Conservation (phyloP, 257 asterid species). For the Salvia hispanica region DNA sequence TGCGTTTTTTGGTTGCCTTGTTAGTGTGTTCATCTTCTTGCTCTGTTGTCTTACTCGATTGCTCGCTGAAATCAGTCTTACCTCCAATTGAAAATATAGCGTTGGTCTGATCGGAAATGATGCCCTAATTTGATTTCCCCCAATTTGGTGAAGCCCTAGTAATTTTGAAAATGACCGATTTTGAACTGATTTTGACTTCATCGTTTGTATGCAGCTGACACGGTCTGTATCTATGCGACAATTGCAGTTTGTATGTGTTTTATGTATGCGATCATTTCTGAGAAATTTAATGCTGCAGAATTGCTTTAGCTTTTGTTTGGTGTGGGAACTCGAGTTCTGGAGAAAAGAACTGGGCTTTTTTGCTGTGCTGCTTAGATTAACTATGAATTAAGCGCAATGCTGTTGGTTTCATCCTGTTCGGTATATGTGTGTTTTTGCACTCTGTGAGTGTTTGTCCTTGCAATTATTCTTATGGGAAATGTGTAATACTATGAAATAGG, state of each 20-base stretch:
- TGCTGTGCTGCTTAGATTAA: background rate
- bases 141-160: conserved; percentile 47
- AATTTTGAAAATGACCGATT: background rate
- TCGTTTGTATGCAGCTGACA: conserved; percentile 15
- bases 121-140: conserved; percentile 39
- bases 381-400: background rate
- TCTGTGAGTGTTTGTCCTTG: background rate
- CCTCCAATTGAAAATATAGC: conserved; percentile 28
- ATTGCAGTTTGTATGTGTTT: conserved; percentile 22
- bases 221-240: background rate
- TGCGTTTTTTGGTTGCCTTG: conserved; percentile 15
- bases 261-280: conserved; percentile 34
- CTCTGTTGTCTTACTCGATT: conserved; percentile 23
- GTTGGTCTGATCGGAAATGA: conserved; percentile 24
- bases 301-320: conserved; percentile 20
- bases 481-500: conserved; percentile 2
- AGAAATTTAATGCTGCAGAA: conserved; percentile 7
- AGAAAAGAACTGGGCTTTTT: background rate
- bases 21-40: conserved; percentile 19
- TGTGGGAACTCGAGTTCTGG: conserved; percentile 25
- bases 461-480: conserved; percentile 11
- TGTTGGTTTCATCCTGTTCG: background rate
- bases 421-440: conserved; percentile 1
- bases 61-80: conserved; percentile 3
- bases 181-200: conserved; percentile 19